These are phyloP conservation scores for Hemisphaericaspora subhashii DNA, from an alignment of 1,139 yeast species.

Conservation along the genomic window DNA sequence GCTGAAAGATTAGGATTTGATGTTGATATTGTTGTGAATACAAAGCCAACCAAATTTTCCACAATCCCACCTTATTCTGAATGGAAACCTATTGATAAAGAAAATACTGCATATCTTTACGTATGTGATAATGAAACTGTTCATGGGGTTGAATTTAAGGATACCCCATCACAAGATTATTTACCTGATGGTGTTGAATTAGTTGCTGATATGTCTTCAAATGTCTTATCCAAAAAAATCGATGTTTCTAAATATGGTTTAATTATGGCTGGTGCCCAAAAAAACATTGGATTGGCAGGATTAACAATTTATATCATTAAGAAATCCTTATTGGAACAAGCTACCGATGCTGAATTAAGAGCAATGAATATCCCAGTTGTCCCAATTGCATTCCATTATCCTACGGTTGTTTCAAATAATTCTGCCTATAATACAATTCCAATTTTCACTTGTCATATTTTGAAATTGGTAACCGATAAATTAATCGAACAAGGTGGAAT, in stretches of 20 bases:
- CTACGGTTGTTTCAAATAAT: conserved; percentile 82
- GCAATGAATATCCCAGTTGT: conserved; percentile 65
- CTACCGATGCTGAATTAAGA: conserved; percentile 61
- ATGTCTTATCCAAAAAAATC: conserved; percentile 75
- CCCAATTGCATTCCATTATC: conserved; percentile 88
- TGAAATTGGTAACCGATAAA: conserved; percentile 71
- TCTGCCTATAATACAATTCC: conserved; percentile 96
- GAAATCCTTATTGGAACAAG: conserved; percentile 69
- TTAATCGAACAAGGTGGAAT: conserved; percentile 62
- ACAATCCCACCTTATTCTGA: conserved; percentile 65
- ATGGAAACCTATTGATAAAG: conserved; percentile 52
- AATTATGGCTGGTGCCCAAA: conserved; percentile 95
- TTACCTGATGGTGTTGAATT: conserved; percentile 71
- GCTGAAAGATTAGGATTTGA: conserved; percentile 82
- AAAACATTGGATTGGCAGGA: conserved; percentile 96
- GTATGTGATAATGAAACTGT: conserved; percentile 97
- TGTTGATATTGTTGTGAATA: conserved; percentile 65
- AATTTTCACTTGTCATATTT: conserved; percentile 82
- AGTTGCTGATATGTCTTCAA: conserved; percentile 94
- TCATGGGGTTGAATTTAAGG: conserved; percentile 83
- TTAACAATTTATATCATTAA: conserved; percentile 87
- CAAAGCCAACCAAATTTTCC: conserved; percentile 64
- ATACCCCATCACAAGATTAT: conserved; percentile 47
- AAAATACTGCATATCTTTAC: conserved; percentile 78
- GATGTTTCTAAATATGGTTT: conserved; percentile 86